Evolutionary conservation across 2,329 filamentous ascomycete genomes (phyloP).

Genomic region (Diaporthe sp.): DNA sequence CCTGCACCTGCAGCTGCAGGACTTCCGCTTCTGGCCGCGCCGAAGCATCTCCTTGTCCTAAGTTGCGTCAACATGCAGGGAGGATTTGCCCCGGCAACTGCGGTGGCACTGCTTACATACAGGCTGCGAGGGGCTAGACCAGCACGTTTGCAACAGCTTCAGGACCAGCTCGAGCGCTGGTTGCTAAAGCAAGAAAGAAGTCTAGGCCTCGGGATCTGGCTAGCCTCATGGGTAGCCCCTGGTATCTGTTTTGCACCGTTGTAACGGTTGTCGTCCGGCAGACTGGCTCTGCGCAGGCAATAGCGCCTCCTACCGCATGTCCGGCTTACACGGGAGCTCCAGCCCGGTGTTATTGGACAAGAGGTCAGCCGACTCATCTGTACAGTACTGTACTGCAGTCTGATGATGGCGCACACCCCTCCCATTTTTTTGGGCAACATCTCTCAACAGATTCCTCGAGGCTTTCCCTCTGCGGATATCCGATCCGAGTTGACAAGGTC

Average conservation of each 20-base stretch:
- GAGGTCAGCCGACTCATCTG: constrained; percentile 8
- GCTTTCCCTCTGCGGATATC: neutral
- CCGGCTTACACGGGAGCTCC: constrained; percentile 6
- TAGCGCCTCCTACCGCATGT: constrained; percentile 13
- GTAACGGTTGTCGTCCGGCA: constrained; percentile 16
- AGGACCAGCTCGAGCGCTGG: neutral
- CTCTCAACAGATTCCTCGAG: neutral
- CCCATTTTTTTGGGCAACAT: neutral
- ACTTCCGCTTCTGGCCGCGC: constrained; percentile 10
- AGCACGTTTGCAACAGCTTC: neutral
- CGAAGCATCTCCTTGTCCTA: neutral
- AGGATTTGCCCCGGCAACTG: constrained; percentile 26
- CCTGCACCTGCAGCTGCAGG: constrained; percentile 29
- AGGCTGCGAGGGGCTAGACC: constrained; percentile 3
- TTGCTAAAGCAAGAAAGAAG: neutral
- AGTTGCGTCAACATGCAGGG: constrained; percentile 12
- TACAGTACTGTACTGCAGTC: neutral
- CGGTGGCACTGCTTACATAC: constrained; percentile 3
- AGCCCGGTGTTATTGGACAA: neutral
- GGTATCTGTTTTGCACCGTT: neutral
- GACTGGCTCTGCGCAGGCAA: constrained; percentile 16
- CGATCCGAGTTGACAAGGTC: neutral
- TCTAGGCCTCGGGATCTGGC: neutral
- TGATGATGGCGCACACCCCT: constrained; percentile 4
- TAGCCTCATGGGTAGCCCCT: constrained; percentile 7